Evolutionary conservation across 345 rosid genomes (phyloP).

Genomic region (Camelina neglecta): DNA sequence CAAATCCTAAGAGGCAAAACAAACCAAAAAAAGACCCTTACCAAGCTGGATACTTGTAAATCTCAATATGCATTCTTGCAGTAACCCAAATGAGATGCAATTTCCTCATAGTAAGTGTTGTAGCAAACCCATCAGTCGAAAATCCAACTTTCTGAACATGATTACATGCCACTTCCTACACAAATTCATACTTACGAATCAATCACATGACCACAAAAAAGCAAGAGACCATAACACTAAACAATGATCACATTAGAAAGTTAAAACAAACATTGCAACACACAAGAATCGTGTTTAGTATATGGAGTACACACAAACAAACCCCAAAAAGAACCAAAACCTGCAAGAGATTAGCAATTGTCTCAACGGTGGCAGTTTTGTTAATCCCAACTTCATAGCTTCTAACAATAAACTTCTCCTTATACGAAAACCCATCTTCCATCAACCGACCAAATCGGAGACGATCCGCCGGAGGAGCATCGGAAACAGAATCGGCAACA

Average conservation of each 20-base stretch:
- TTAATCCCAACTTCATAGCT: conserved; percentile 94
- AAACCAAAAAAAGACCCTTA: conserved; percentile 20
- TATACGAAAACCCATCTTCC: conserved; percentile 78
- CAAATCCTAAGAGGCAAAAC: not conserved
- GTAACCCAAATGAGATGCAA: conserved; percentile 99
- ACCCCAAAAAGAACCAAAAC: conserved; percentile 38
- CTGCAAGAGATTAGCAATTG: conserved; percentile 95
- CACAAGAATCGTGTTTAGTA: not conserved
- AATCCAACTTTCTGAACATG: conserved; percentile 91
- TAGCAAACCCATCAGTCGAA: conserved; percentile 92
- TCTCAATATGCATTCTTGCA: conserved; percentile 95
- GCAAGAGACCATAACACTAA: not conserved
- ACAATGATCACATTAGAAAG: not conserved
- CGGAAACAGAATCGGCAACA: conserved; percentile 45
- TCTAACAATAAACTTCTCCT: conserved; percentile 88
- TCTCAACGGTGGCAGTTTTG: conserved; percentile 93
- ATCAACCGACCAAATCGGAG: conserved; percentile 70
- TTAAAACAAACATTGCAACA: not conserved
- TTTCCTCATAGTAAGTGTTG: conserved; percentile 83
- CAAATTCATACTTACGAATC: not conserved
- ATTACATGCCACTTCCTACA: conserved; percentile 87
- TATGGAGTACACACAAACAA: conserved; percentile 18
- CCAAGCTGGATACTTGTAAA: conserved; percentile 96
- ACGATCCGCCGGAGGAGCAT: conserved; percentile 54
- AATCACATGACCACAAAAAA: not conserved